Evolutionary conservation across 495 filamentous ascomycete species (phyloP).

Genomic region (Annulohypoxylon stygium): DNA sequence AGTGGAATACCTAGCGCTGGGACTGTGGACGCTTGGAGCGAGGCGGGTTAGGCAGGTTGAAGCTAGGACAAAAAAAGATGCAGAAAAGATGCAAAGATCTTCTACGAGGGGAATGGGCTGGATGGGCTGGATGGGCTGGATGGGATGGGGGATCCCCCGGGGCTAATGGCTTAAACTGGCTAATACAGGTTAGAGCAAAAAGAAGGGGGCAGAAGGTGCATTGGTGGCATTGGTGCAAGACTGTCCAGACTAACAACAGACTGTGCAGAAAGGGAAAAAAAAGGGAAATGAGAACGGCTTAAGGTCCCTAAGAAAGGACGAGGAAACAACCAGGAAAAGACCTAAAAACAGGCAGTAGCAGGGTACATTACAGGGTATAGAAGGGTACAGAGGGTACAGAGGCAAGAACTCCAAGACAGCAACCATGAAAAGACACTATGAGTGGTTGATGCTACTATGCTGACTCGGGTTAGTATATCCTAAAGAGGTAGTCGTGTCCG

Average conservation of each 20-base stretch:
- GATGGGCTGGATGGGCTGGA: too few relatives aligned
- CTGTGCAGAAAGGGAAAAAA: conserved; percentile 32
- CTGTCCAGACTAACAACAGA: conserved; percentile 5
- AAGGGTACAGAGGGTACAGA: conserved; percentile 31
- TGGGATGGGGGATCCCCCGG: conserved; percentile 26
- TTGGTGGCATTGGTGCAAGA: too few relatives aligned
- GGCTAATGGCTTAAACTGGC: too few relatives aligned
- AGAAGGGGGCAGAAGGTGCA: too few relatives aligned
- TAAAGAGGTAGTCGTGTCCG: conserved; percentile 42
- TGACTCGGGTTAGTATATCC: conserved; percentile 45
- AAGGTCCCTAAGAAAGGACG: conserved; percentile 27
- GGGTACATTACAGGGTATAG: conserved; percentile 27
- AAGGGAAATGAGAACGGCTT: conserved; percentile 46
- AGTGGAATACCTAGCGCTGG: background rate
- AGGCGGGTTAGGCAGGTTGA: conserved; percentile 9
- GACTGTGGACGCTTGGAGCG: background rate
- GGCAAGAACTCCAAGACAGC: conserved; percentile 33
- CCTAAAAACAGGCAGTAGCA: too few relatives aligned
- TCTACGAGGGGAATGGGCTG: too few relatives aligned
- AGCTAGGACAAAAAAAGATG: conserved; percentile 15
- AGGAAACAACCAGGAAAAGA: too few relatives aligned
- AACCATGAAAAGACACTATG: conserved; percentile 40
- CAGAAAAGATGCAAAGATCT: conserved; percentile 9
- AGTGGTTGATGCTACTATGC: conserved; percentile 44
- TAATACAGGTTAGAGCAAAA: too few relatives aligned